Percentiles rank a stretch among this genome's conserved stretches.
These are phyloP conservation scores for Phialemoniopsis sp. DNA, from an alignment of 2,329 filamentous ascomycete genomes.

Conservation along the genomic window DNA sequence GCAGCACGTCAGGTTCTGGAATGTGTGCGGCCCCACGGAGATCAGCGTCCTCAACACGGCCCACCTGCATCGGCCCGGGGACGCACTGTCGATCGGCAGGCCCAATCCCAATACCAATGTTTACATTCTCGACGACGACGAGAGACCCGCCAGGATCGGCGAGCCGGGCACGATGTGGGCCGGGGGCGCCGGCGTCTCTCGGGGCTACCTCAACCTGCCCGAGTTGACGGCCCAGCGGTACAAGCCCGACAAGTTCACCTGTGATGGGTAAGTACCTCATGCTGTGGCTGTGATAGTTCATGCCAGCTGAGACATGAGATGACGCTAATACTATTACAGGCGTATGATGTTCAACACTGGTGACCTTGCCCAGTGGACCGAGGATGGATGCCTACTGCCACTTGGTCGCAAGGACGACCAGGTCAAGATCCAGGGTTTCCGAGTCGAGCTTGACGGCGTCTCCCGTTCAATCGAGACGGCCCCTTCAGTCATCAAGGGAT, in stretches of 20 bases:
- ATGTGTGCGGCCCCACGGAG: slow-evolving; percentile 57
- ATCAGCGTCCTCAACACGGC: slow-evolving; percentile 57
- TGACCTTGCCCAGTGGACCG: slow-evolving; percentile 50
- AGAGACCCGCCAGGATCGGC: slow-evolving; percentile 39
- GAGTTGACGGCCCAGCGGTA: slow-evolving; percentile 46
- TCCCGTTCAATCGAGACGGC: slow-evolving; percentile 42
- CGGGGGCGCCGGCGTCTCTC: slow-evolving; percentile 49
- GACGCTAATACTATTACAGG: slow-evolving; percentile 15
- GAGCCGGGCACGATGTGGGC: slow-evolving; percentile 51
- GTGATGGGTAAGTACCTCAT: slow-evolving; percentile 38
- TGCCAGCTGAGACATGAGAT: too few relatives aligned
- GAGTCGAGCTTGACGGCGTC: slow-evolving; percentile 52
- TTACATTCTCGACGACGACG: slow-evolving; percentile 46
- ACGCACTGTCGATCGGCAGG: slow-evolving; percentile 45
- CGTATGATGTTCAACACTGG: slow-evolving; percentile 57
- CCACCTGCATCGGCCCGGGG: slow-evolving; percentile 41
- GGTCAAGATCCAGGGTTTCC: slow-evolving; percentile 60
- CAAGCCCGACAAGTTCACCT: slow-evolving; percentile 43
- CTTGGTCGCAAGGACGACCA: slow-evolving; percentile 57
- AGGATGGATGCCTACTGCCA: slow-evolving; percentile 48
- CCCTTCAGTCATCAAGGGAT: slow-evolving; percentile 40
- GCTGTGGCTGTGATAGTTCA: too few relatives aligned
- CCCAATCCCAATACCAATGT: slow-evolving; percentile 54
- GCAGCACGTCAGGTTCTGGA: slow-evolving; percentile 43
- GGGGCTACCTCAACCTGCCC: slow-evolving; percentile 50